phyloP scores from a whole-genome alignment of 1,284 basidiomycete species.

The Marasmius fiardii region DNA sequence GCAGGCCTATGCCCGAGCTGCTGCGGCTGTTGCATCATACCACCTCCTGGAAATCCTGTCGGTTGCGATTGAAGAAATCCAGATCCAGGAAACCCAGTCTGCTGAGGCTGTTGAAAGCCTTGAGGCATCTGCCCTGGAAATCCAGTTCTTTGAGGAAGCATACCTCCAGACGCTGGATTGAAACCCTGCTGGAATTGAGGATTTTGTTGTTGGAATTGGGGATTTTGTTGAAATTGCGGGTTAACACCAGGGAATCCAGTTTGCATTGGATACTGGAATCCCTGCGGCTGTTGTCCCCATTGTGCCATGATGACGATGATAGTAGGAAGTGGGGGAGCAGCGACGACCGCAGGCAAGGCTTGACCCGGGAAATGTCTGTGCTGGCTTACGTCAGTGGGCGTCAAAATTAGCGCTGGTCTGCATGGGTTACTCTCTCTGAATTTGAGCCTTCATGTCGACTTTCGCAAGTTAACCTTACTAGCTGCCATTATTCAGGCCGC shows the following conservation, averaged over 20 bases:
- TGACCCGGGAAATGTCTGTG: too few species aligned
- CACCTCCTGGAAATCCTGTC: slow-evolving; percentile 41
- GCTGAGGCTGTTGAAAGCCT: slow-evolving; percentile 19
- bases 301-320: slow-evolving; percentile 11
- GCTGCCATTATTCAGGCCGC: background rate
- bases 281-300: slow-evolving; percentile 40
- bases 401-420: background rate
- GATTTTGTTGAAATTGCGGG: slow-evolving; percentile 44
- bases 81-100: slow-evolving; percentile 31
- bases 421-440: background rate
- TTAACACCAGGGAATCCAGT: slow-evolving; percentile 44
- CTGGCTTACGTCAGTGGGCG: background rate
- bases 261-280: slow-evolving; percentile 48
- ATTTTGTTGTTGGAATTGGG: slow-evolving; percentile 35
- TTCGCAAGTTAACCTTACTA: background rate
- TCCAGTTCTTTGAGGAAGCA: slow-evolving; percentile 41
- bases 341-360: background rate
- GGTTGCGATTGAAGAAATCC: slow-evolving; percentile 41
- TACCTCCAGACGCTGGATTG: slow-evolving; percentile 17
- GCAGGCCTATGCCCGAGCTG: slow-evolving; percentile 37
- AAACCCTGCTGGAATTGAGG: slow-evolving; percentile 26
- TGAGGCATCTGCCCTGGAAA: slow-evolving; percentile 26
- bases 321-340: background rate
- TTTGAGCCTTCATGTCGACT: background rate
- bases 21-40: slow-evolving; percentile 48